Base-by-base conservation (phyloP, 768 basidiomycete species). In the Pleurotus citrinopileatus region DNA sequence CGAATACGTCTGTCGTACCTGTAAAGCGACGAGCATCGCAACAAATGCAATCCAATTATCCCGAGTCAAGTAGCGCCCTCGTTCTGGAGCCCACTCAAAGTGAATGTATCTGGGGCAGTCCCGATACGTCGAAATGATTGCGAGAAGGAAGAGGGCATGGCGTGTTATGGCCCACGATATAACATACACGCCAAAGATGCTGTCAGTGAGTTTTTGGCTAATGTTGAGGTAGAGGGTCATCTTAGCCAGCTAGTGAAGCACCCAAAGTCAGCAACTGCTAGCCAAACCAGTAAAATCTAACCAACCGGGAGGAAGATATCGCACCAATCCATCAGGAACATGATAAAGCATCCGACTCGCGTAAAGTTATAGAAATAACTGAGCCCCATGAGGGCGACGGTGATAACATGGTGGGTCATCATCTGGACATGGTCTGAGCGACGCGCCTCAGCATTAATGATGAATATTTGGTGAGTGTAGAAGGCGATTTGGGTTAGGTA, bases 331-430 rank as follows among this genome's bases (percentile, higher is more conserved):
- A 98, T 95, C 29, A 97, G 72, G 47, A 91, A 79, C 81, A 97
- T 87, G 56, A 97, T 84, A 42, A 94, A 73, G 60, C 88, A 91
- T 13, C 97, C 97, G 40, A 95, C 81, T 42, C 94, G 88, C 7
- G 92, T 96, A 65, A 86, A 87, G 70, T 94, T 88, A 66, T 78
- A 82, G 56, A 78, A 78, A 71, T 97, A 98, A 68, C 91, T 94
- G 36, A 75, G 63, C 28, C 76, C 69, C 71, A 98, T 84, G 57
- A 99, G 81, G 45, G 77, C 64, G 56, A 94, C 79, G 10, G 94
- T 96, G 60, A 98, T 88, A 61, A 96, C 65, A 67, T 99, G 97
- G 73, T 99, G 97, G 22, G 86, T 74, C 81, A 98, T 89, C 96
- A 98, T 98, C 70, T 98, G 96, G 61, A 76, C 74, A 69, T 98